Percentiles rank a stretch among this genome's conserved stretches.
Evolutionary conservation across 2,329 filamentous ascomycete genomes (phyloP).

Genomic region (Botrytis fabae): DNA sequence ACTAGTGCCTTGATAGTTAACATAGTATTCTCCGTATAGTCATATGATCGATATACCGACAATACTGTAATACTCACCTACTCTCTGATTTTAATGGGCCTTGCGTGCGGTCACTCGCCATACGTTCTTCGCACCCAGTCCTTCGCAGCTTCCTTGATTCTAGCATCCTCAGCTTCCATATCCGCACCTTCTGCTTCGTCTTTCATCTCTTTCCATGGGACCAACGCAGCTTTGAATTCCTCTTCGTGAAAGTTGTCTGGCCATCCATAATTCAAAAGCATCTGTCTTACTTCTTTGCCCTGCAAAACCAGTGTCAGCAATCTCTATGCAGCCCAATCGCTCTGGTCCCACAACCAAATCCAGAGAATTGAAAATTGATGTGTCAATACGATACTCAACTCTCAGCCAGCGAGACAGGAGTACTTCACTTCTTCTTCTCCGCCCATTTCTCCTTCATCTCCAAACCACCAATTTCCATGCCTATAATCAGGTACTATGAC

Average conservation of each 20-base stretch:
- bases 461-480: conserved; percentile 20
- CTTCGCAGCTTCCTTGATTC: conserved; percentile 17
- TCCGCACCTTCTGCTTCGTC: conserved; percentile 16
- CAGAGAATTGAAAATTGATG: conserved; percentile 2
- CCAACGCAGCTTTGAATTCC: conserved; percentile 19
- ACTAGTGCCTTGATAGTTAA: too few relatives aligned
- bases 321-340: conserved; percentile 5
- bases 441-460: conserved; percentile 14
- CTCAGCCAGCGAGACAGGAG: not conserved
- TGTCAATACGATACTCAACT: not conserved
- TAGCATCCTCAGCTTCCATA: conserved; percentile 18
- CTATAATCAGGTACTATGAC: conserved; percentile 23
- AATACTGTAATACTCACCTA: conserved; percentile 1
- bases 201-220: conserved; percentile 22
- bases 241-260: conserved; percentile 22
- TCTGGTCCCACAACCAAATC: conserved; percentile 6
- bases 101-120: conserved; percentile 14
- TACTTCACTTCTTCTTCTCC: conserved; percentile 15
- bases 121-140: conserved; percentile 23
- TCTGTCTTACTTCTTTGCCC: conserved; percentile 18
- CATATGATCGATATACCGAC: not conserved
- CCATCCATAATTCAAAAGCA: conserved; percentile 23
- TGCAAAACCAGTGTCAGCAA: conserved; percentile 5
- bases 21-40: not conserved
- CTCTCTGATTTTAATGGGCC: not conserved